Base-by-base conservation (phyloP, 2,329 filamentous ascomycete genomes). In the Xylaria sp. region DNA sequence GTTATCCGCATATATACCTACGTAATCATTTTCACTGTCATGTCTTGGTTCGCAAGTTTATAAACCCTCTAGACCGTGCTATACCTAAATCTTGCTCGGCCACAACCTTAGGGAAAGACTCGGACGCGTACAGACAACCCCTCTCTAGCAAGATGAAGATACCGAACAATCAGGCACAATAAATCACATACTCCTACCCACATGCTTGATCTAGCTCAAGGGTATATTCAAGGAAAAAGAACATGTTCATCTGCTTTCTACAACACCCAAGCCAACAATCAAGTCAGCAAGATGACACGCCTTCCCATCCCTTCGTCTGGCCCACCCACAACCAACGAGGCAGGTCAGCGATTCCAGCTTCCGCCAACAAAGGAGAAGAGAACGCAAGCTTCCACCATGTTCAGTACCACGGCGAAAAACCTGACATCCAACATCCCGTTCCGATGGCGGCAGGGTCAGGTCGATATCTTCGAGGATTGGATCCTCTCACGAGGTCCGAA, bases 391-490 rank as follows among this genome's bases (percentile, higher is more conserved):
- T 66, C 63, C 5, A 66, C 63, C 17, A 33, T 66, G 33, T 66
- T 66, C 45, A 36, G 25, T 22, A 57, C 57, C 2, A 62, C 58
- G 20, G 63, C 63, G 2, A 38, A 33, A 47, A 47, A 49, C 29
- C 17, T 66, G 3, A 42, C 36, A 6, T 66, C 63, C n/a, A 7
- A 25, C 9, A 13, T 50, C n/a, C 65, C 51, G 2, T 67, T 67
- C 61, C 42, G 50, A 17, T 67, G 65, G 65, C 13, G 42, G 1
- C 4, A 29, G 1, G 36, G 39, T 1, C 65, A 67, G 17, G 51
- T 51, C 20, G n/a, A n/a, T 5, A 65, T 65, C 7, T 67, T 67
- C 44, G 39, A 61, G 45, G 39, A 56, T 4, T 67, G 65, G 65
- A 20, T 67, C 5, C 11, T 2, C 15, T 27, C 31, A 22, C 60